Evolutionary conservation across 2,329 filamentous ascomycete species (phyloP), one percentile per base, ranked within the genome.

Genomic region (Hypoxylon sp.): DNA sequence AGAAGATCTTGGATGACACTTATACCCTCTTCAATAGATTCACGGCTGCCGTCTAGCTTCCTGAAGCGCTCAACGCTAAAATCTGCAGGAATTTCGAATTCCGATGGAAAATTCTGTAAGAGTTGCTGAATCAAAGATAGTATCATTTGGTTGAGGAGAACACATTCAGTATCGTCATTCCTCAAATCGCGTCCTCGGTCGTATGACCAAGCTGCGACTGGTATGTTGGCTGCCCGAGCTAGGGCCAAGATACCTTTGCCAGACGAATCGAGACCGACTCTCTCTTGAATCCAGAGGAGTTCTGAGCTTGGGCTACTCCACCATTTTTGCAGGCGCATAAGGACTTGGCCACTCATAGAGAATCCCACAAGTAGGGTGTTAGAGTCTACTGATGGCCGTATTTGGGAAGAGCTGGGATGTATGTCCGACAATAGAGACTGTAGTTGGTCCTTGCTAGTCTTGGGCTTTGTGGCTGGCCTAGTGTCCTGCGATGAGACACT

Each of bases 91-190:
- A 25, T 51, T 33, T 51, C 11, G 13, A 51, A 33, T 51, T 51
- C 25, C 7, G 48, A n/a, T 31, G 27, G 48, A 1, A 51, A 14
- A 27, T 31, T 51, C 5, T 31, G 48, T 51, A n/a, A 10, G 27
- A 51, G n/a, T n/a, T 51, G 48, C 25, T 51, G 25, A 11, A 51
- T 51, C n/a, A 51, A 33, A 17, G 48, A 51, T n/a, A 51, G 10
- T 14, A 51, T 14, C 48, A 51, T 51, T 17, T 51, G 25, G 14
- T 10, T 51, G 48, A 51, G 48, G 14, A 17, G 17, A 51, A 3
- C 27, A 14, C 1, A 33, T 10, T n/a, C 31, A 1, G 1, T 8
- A 2, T n/a, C 13, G 8, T 51, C 14, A 6, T n/a, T 7, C 14
- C 13, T 8, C 17, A n/a, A 31, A 51, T 17, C 11, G 10, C 5